Evolutionary conservation across 306 rosid species (phyloP), one percentile per base, ranked within the genome.

Genomic region (Cucumis melo): DNA sequence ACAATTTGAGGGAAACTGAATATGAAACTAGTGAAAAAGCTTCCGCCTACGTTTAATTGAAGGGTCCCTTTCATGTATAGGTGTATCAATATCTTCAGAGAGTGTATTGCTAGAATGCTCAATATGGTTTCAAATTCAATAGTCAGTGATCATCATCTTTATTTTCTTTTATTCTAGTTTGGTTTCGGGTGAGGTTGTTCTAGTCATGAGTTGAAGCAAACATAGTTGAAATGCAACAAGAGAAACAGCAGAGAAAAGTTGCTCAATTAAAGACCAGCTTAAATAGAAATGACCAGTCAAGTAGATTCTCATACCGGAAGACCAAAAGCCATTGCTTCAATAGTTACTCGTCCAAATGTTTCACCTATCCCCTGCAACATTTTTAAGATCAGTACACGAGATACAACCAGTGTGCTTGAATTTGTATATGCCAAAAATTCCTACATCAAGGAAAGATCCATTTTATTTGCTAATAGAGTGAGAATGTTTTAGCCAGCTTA

Each of bases 311-410:
- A 71, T 90, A 93, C 98, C 93, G 96, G 96, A 79, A 93, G 93
- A 79, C 98, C 93, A 77, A 91, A 93, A 60, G 98, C 88, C 98
- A 91, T 89, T 75, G 97, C 98, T 88, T 93, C 98, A 67, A 93
- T 84, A 42, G 98, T 88, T 78, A 93, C 98, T 24, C 98, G 82
- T 74, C 97, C 98, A 74, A 93, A 93, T 23, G 98, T 93, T 86
- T 93, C 98, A 83, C 97, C 98, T 72, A 85, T 72, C 80, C 96
- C 98, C 97, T 93, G 86, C 78, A 80, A 77, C 67, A 78, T 50
- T 74, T 84, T 61, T 34, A 71, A 60, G 68, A 82, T 81, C 76
- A 80, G 54, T 23, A 67, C 21, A 41, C 36, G 36, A 46, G 54
- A 67, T 42, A 21, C 16, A 16, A 42, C 55, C 74, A 42, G 20